Evolutionary conservation across 345 rosid genomes (phyloP).

Genomic region (Iberis pinnata): DNA sequence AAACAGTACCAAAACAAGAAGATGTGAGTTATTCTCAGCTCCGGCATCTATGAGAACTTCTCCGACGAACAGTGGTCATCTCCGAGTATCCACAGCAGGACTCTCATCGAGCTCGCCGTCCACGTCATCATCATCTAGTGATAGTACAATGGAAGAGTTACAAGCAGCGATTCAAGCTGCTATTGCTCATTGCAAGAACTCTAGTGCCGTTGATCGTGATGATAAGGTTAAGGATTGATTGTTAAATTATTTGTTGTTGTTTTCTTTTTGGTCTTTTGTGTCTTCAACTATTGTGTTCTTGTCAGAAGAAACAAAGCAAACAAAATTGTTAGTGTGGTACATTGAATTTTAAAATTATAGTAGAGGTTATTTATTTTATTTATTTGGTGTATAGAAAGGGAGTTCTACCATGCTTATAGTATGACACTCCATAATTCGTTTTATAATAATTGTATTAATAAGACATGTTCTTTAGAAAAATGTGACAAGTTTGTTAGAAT

Average conservation of each 20-base stretch:
- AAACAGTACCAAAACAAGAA: slow-evolving; percentile 22
- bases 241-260: slow-evolving; percentile 20
- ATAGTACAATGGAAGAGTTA: slow-evolving; percentile 29
- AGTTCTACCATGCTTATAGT: slow-evolving; percentile 14
- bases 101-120: slow-evolving; percentile 34
- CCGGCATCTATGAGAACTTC: slow-evolving; percentile 89
- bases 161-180: slow-evolving; percentile 95
- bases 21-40: slow-evolving; percentile 62
- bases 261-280: too few species aligned
- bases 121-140: slow-evolving; percentile 42
- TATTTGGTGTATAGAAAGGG: slow-evolving; percentile 4
- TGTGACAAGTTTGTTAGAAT: slow-evolving; percentile 11
- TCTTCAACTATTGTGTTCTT: slow-evolving; percentile 18
- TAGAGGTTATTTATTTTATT: slow-evolving; percentile 9
- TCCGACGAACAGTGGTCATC: slow-evolving; percentile 71
- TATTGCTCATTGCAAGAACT: slow-evolving; percentile 95
- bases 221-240: slow-evolving; percentile 33
- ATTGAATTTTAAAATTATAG: slow-evolving; percentile 11
- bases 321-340: neutral
- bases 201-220: slow-evolving; percentile 42
- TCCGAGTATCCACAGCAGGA: slow-evolving; percentile 26
- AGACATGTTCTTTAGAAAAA: neutral
- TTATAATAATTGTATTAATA: neutral
- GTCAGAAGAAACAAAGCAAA: slow-evolving; percentile 12
- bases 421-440: slow-evolving; percentile 5